These are phyloP conservation scores for Davidsoniella eucalypti DNA, from an alignment of 2,329 filamentous ascomycete species.

Conservation along the genomic window DNA sequence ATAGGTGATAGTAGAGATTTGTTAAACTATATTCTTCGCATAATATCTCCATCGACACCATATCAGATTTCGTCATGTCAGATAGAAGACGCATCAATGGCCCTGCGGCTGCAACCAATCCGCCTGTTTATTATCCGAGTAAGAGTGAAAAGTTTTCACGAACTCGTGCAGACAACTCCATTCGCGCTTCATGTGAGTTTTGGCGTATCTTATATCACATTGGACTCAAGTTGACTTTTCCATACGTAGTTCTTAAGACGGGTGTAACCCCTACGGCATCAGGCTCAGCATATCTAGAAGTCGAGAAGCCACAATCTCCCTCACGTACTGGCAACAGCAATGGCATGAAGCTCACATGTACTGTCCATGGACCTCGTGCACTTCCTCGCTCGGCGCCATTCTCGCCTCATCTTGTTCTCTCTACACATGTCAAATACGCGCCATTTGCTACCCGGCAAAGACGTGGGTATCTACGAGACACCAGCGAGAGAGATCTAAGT, in stretches of 20 bases:
- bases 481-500: conserved; percentile 73
- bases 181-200: conserved; percentile 70
- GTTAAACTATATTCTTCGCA: neutral
- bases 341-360: conserved; percentile 80
- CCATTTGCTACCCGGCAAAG: conserved; percentile 77
- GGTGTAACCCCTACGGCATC: conserved; percentile 85
- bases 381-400: conserved; percentile 81
- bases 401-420: conserved; percentile 79
- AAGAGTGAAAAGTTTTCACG: conserved; percentile 29
- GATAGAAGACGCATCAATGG: conserved; percentile 86
- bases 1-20: no score
- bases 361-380: conserved; percentile 82
- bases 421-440: conserved; percentile 89
- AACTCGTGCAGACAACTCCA: conserved; percentile 47
- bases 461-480: conserved; percentile 72
- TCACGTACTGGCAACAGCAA: conserved; percentile 33
- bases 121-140: conserved; percentile 51
- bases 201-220: neutral
- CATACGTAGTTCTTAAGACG: conserved; percentile 59
- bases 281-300: conserved; percentile 74
- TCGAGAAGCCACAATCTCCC: conserved; percentile 25
- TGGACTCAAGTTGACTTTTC: neutral
- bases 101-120: conserved; percentile 57
- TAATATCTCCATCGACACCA: neutral
- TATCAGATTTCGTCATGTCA: conserved; percentile 35